Percentiles rank a stretch among this genome's conserved stretches.
Evolutionary conservation across 108 stramenopile species (phyloP).

Genomic region (Discostella stelligeroides): DNA sequence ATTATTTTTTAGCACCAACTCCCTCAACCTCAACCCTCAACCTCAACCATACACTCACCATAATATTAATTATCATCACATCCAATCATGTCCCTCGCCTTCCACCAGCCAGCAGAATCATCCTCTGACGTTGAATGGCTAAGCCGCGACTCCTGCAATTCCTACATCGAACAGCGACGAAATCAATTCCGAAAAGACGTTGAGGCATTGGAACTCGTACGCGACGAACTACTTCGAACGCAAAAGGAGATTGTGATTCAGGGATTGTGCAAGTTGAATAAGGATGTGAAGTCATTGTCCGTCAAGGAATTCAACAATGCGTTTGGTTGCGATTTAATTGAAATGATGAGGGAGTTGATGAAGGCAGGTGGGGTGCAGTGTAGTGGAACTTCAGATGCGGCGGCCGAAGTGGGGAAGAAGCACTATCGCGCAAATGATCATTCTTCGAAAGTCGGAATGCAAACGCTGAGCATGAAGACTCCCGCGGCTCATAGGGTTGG

Average conservation of each 20-base stretch:
- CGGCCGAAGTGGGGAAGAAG: constrained; percentile 10
- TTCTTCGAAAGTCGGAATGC: not conserved
- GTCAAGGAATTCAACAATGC: constrained; percentile 67
- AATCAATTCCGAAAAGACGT: constrained; percentile 23
- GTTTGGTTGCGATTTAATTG: constrained; percentile 62
- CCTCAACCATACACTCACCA: too few species aligned
- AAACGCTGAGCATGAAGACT: constrained; percentile 49
- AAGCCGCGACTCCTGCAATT: constrained; percentile 24
- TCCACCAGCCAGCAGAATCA: constrained; percentile 4
- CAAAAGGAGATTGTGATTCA: constrained; percentile 26
- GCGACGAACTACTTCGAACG: constrained; percentile 23
- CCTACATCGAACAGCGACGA: constrained; percentile 18
- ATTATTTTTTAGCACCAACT: too few species aligned
- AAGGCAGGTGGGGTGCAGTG: constrained; percentile 18
- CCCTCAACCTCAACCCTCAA: too few species aligned
- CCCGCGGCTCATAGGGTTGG: constrained; percentile 35
- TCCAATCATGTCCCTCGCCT: not conserved
- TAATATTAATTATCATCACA: too few species aligned
- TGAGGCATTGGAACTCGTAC: constrained; percentile 18
- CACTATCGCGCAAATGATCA: constrained; percentile 10
- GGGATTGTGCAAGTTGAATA: constrained; percentile 53
- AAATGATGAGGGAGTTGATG: constrained; percentile 47
- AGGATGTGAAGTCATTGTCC: constrained; percentile 59
- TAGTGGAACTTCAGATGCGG: not conserved
- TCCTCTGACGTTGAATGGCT: constrained; percentile 27